Base-by-base conservation (phyloP, 2,329 filamentous ascomycete species). In the Fusarium siculi region DNA sequence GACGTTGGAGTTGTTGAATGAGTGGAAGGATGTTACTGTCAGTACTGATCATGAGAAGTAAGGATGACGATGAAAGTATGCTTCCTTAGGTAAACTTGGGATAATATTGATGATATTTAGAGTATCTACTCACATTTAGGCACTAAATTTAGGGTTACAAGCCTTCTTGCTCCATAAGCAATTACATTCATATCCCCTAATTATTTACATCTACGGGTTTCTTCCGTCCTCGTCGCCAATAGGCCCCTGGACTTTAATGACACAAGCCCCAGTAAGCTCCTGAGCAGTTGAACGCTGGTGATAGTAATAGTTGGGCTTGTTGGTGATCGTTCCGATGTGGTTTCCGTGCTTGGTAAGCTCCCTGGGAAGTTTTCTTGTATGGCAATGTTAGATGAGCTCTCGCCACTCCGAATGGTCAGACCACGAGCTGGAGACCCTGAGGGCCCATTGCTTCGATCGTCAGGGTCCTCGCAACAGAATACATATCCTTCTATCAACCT, bases 1-100 rank as follows among this genome's bases (percentile, higher is more conserved):
- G 15, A 87, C 85, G 0, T 54, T 86, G 55, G 76, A 77, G 67
- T 68, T 86, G 21, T 64, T 90, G 67, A 80, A 86, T 43, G 85
- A 87, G 65, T 90, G 87, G 87, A 84, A 85, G 73, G 73, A 77
- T 16, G 72, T 79, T 5, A 58, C 73, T 25, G 25, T 68, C 4
- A 79, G 76, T 32, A 81, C 80, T 0, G 77, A 78, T 30, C 28
- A 74, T 12, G 37, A 52, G 5, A 55, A 73, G 25, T 72, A n/a
- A 34, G 18, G 23, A 9, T 2, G 14, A 25, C 2, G 39, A n/a
- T 7, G 28, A 5, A 9, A 25, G 1, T 2, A 44, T 19, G 16
- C 43, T 25, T 14, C 3, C 10, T 49, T 32, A 12, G 28, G 28
- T 49, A n/a, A 49, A 28, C 18, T 30, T 16, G 12, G 46, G 46